These are phyloP conservation scores for Pseudotsuga menziesii DNA, from an alignment of 75 land plant genomes.

Conservation along the genomic window DNA sequence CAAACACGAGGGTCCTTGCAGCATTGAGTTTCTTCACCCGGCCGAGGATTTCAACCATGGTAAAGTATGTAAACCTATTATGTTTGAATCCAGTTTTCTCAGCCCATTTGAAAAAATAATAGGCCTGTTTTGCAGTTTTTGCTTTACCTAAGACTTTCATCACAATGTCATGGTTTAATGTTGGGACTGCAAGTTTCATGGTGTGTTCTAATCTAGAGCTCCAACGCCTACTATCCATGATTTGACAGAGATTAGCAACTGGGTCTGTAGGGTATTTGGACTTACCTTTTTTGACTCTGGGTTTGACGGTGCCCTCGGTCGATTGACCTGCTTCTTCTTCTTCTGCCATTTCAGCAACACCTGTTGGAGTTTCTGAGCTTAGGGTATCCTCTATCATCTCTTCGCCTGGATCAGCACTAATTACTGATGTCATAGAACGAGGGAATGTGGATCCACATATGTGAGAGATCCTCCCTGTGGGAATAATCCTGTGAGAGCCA, in stretches of 20 bases:
- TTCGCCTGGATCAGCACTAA: not conserved
- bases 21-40: conserved; percentile 58
- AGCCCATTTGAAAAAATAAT: conserved; percentile 80
- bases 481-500: not conserved
- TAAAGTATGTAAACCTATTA: conserved; percentile 29
- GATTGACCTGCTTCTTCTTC: not conserved
- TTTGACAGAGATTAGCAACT: conserved; percentile 19
- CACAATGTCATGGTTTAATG: conserved; percentile 41
- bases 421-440: not conserved
- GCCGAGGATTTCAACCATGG: conserved; percentile 49
- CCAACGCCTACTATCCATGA: conserved; percentile 62
- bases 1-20: conserved; percentile 56
- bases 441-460: not conserved
- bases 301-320: not conserved
- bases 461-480: not conserved
- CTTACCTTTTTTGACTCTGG: not conserved
- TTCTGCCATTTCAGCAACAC: not conserved
- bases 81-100: conserved; percentile 58
- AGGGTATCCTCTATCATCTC: not conserved
- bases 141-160: conserved; percentile 36
- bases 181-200: conserved; percentile 41
- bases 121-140: conserved; percentile 39
- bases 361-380: not conserved
- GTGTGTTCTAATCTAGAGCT: conserved; percentile 60
- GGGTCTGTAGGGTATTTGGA: not conserved